These are phyloP conservation scores for Verbena officinalis DNA, from an alignment of 257 asterid genomes.

Conservation along the genomic window DNA sequence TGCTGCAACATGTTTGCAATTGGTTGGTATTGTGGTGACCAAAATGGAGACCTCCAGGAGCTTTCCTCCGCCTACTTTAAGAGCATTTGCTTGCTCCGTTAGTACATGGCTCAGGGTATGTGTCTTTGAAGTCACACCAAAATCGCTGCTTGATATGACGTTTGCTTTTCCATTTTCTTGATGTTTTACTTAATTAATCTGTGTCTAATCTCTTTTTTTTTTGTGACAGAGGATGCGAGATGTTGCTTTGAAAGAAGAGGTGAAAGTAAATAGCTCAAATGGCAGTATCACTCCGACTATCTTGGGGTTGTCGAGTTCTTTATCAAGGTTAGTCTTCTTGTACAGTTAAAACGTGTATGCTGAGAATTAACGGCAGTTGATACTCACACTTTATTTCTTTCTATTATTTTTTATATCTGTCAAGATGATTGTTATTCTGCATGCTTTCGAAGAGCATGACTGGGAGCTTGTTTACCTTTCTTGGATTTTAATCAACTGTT, in stretches of 20 bases:
- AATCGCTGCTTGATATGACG: conserved; percentile 11
- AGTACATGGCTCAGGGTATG: conserved; percentile 75
- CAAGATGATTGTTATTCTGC: conserved; percentile 8
- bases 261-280: conserved; percentile 56
- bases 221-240: conserved; percentile 64
- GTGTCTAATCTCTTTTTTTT: conserved; percentile 11
- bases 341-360: conserved; percentile 11
- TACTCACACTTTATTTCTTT: conserved; percentile 16
- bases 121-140: not conserved
- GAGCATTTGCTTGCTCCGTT: conserved; percentile 82
- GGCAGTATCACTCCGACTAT: conserved; percentile 63
- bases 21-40: conserved; percentile 57
- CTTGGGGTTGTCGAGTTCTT: conserved; percentile 84
- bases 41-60: conserved; percentile 60
- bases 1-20: conserved; percentile 78
- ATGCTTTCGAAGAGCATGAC: conserved; percentile 3
- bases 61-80: conserved; percentile 76
- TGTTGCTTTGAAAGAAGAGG: conserved; percentile 86
- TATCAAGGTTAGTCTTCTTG: conserved; percentile 69
- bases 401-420: conserved; percentile 4
- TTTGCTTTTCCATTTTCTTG: not conserved
- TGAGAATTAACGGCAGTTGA: conserved; percentile 11
- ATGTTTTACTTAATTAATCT: not conserved
- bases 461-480: conserved; percentile 31
- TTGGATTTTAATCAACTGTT: conserved; percentile 22